Evolutionary conservation across 1,284 basidiomycete genomes (phyloP), one percentile per base, ranked within the genome.

Genomic region (Sporisorium reilianum): DNA sequence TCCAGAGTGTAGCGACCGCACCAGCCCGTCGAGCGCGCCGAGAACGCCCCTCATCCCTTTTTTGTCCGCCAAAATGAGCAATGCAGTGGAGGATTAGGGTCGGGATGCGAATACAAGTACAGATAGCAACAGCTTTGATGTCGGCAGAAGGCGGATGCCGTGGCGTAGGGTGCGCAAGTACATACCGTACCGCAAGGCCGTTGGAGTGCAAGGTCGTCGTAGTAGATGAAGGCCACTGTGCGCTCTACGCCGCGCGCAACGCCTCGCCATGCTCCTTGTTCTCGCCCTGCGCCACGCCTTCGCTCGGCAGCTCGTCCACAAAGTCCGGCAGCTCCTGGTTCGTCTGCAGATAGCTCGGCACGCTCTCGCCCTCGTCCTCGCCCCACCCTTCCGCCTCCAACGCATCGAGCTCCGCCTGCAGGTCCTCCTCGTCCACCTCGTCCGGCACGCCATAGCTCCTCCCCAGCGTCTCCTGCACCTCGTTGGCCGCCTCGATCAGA

Each of bases 361-460:
- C 61, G 1, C 28, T n/a, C 12, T 70, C 71, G 2, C 38, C 62
- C 7, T 26, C 57, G 16, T 56, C 62, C 20, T 34, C 61, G 20
- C 68, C 73, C 1, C 91, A 91, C 81, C 94, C 94, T 60, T 94
- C 93, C 77, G 95, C 94, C 58, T 89, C 91, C 25, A 81, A 45
- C 2, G 81, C 82, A 60, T 84, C 83, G 40, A 83, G 58, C 40
- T 96, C 96, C 54, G 97, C 97, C 88, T 97, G 92, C 5, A 99
- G 88, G 85, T 99, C 97, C 14, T 92, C 93, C 85, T 99, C 96
- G 87, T 99, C 97, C 48, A 99, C 88, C 85, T 99, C 97, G 78
- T 99, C 97, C 16, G 96, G 96, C 0, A 99, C 93, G 28, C 92
- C 94, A 85, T 99, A 99, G 34, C 93, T 96, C 70, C 96, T 88